These are phyloP conservation scores for Aphanocladium album DNA, from an alignment of 2,329 filamentous ascomycete species.

Conservation along the genomic window DNA sequence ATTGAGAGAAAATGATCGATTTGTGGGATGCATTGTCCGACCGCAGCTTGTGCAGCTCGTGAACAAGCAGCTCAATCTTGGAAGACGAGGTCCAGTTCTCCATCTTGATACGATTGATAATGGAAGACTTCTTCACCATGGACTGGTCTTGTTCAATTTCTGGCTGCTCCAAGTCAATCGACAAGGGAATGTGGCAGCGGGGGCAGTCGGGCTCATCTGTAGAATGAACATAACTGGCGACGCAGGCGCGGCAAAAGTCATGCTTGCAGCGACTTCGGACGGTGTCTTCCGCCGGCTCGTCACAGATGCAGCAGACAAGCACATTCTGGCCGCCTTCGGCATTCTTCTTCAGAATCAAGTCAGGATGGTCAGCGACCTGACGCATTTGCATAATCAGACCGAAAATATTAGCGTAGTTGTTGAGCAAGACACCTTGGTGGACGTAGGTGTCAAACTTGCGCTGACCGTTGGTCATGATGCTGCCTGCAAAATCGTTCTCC, in stretches of 20 bases:
- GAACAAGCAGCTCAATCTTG: conserved; percentile 94
- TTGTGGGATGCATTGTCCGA: conserved; percentile 93
- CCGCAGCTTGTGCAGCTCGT: conserved; percentile 86
- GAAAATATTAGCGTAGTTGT: conserved; percentile 99
- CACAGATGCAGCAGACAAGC: conserved; percentile 88
- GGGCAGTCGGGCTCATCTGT: conserved; percentile 78
- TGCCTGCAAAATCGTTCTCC: conserved; percentile 90
- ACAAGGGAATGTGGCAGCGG: conserved; percentile 81
- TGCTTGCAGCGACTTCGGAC: conserved; percentile 90
- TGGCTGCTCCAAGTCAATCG: conserved; percentile 90
- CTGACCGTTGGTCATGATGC: conserved; percentile 88
- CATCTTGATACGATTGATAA: conserved; percentile 99
- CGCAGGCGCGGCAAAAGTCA: conserved; percentile 52
- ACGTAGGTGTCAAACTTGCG: conserved; percentile 96
- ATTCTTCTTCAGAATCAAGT: conserved; percentile 86
- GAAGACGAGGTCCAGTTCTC: conserved; percentile 97
- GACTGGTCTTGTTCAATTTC: conserved; percentile 90
- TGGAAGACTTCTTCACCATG: conserved; percentile 86
- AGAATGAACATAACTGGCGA: conserved; percentile 59
- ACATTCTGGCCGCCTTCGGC: conserved; percentile 83
- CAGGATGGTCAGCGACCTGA: conserved; percentile 93
- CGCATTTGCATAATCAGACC: conserved; percentile 99
- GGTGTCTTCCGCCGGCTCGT: conserved; percentile 91
- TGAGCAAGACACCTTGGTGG: conserved; percentile 84
- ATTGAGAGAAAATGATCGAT: conserved; percentile 96